phyloP scores from a whole-genome alignment of 164 flowering plant species.

The Liriodendron chinense region DNA sequence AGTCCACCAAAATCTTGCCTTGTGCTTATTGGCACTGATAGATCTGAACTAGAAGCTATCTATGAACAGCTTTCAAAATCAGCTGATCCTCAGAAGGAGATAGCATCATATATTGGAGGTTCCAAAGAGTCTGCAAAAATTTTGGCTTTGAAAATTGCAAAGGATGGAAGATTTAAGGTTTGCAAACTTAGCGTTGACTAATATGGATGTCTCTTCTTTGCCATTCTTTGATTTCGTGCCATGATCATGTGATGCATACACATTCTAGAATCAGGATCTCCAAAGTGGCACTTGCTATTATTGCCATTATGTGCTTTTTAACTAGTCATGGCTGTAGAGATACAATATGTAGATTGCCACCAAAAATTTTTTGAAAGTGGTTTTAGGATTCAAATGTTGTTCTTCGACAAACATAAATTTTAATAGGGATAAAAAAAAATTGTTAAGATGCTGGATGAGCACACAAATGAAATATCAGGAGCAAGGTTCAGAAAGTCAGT shows the following conservation, averaged over 20 bases:
- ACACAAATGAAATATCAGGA: no score
- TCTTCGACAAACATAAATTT: no score
- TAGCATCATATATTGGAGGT: neutral
- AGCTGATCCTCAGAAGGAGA: slow-evolving; percentile 5
- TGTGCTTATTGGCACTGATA: slow-evolving; percentile 15
- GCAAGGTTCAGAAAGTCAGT: no score
- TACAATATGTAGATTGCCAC: no score
- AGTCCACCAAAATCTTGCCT: slow-evolving; percentile 14
- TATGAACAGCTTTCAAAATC: slow-evolving; percentile 7
- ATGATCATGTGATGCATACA: neutral
- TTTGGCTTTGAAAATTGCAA: slow-evolving; percentile 4
- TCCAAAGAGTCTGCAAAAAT: slow-evolving; percentile 3
- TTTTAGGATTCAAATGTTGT: no score
- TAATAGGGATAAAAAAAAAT: no score
- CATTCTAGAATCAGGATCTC: neutral
- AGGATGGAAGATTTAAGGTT: slow-evolving; percentile 21
- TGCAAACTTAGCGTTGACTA: neutral
- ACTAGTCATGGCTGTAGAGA: neutral
- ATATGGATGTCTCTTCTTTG: neutral
- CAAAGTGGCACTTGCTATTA: neutral
- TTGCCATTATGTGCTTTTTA: neutral
- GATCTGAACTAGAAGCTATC: slow-evolving; percentile 14
- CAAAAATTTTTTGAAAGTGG: no score
- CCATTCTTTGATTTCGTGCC: neutral
- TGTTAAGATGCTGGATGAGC: no score